Base-by-base conservation (phyloP, 805 yeast genomes). In the Kuraishia cidri region DNA sequence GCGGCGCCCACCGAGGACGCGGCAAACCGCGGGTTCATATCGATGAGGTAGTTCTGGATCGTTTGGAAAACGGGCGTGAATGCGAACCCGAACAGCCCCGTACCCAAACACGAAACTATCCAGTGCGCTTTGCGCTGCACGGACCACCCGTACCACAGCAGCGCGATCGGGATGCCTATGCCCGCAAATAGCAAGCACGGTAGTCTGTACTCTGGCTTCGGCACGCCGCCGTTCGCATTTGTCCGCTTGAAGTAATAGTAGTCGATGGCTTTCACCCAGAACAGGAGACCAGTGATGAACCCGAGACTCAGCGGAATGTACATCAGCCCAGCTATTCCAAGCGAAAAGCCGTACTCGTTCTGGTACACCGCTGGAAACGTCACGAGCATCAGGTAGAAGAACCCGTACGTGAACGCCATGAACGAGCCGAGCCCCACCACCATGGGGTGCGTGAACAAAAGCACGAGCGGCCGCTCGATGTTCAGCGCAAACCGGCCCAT, bases 91-190 rank as follows among this genome's bases (percentile, higher is more conserved):
- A 77, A 77, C 16, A 80, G 54, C 4, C 59, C 68, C 11, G 76
- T 63, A 3, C 87, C 88, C 19, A 79, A 56, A 20, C 62, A 58
- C 0, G 84, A 80, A 62, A 76, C 70, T 24, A 79, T 64, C 79
- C 81, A 79, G 32, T 64, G 73, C 28, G 73, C 45, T 21, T 66
- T 46, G 22, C 66, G 58, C 45, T 75, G 58, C 2, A 81, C 78
- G 22, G 79, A 67, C 87, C 86, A 79, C 11, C 86, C 88, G 44
- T 74, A 77, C 74, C 83, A 74, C 38, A 79, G 57, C 25, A 79
- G 55, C 0, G 85, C 86, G 9, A 64, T 58, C 0, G 84, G 77
- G 40, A 75, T 64, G 12, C 66, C 45, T 24, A 77, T 40, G 1
- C 80, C 75, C 13, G 69, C 56, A 10, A 60, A 50, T 39, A 72